Conservation (phyloP, 768 basidiomycete genomes). For the Rhizopogon vinicolor region DNA sequence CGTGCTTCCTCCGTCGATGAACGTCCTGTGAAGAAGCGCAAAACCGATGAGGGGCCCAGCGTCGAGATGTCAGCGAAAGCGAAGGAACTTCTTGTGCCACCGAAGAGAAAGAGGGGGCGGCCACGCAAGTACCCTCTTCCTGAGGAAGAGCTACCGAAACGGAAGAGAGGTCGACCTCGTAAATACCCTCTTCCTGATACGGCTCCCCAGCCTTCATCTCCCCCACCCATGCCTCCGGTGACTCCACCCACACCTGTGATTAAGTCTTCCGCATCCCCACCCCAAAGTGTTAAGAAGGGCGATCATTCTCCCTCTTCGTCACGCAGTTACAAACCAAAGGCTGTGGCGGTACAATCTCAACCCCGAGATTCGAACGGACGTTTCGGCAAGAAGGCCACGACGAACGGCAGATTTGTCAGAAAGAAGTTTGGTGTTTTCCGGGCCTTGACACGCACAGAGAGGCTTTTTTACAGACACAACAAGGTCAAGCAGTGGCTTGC, state of each 20-base stretch:
- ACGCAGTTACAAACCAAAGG: conserved; percentile 32
- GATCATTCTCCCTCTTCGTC: conserved; percentile 19
- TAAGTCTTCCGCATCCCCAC: conserved; percentile 12
- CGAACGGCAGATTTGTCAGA: conserved; percentile 39
- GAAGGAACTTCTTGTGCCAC: conserved; percentile 25
- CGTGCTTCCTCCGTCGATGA: conserved; percentile 39
- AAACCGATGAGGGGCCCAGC: conserved; percentile 32
- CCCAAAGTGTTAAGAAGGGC: conserved; percentile 17
- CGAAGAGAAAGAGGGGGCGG: conserved; percentile 29
- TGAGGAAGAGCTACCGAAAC: conserved; percentile 25
- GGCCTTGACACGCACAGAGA: conserved; percentile 33
- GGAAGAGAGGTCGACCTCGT: conserved; percentile 31
- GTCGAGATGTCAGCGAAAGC: conserved; percentile 30
- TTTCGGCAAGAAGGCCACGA: conserved; percentile 58
- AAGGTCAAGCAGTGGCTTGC: conserved; percentile 35
- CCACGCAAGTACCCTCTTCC: conserved; percentile 29
- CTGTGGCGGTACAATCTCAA: conserved; percentile 44
- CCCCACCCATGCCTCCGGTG: conserved; percentile 6
- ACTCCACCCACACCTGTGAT: conserved; percentile 7
- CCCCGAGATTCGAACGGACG: conserved; percentile 62
- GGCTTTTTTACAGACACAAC: conserved; percentile 33
- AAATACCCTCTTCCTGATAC: conserved; percentile 20
- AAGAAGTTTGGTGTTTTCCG: conserved; percentile 23
- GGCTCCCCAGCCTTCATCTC: conserved; percentile 5
- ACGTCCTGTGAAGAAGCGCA: conserved; percentile 45